A percentile compares a stretch with the other conserved stretches of the same genome.
phyloP scores from a whole-genome alignment of 805 yeast species.

The Myxozyma vanderwaltii region DNA sequence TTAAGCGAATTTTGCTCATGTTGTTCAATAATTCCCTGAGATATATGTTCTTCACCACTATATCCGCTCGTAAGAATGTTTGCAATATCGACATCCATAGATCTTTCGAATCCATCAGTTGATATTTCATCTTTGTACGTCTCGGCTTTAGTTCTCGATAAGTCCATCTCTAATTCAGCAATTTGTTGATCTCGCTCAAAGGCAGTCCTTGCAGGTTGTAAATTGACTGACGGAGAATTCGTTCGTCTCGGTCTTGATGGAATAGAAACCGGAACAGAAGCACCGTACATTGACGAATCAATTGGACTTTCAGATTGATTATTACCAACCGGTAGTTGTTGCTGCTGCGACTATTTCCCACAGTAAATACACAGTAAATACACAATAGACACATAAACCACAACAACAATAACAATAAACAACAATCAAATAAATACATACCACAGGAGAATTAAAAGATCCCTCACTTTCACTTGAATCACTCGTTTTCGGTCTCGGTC shows the following conservation, averaged over 20 bases:
- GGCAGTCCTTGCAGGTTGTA: slow-evolving; percentile 8
- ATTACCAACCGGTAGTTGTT: not conserved
- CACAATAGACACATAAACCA: too few relatives aligned
- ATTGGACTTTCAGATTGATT: not conserved
- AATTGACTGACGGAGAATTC: slow-evolving; percentile 21
- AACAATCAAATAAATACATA: too few relatives aligned
- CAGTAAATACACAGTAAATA: not conserved
- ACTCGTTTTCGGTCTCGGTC: slow-evolving; percentile 11
- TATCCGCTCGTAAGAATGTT: slow-evolving; percentile 11
- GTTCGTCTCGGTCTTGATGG: slow-evolving; percentile 20
- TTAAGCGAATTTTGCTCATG: not conserved
- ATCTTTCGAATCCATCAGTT: not conserved
- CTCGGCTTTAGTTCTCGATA: slow-evolving; percentile 29
- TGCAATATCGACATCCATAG: not conserved
- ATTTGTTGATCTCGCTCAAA: slow-evolving; percentile 25
- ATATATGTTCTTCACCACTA: slow-evolving; percentile 26
- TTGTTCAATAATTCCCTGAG: slow-evolving; percentile 11
- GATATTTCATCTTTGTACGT: slow-evolving; percentile 10
- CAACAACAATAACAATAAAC: too few relatives aligned
- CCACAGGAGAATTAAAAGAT: not conserved
- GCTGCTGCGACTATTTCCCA: not conserved
- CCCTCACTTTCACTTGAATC: slow-evolving; percentile 5
- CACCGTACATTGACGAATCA: slow-evolving; percentile 5
- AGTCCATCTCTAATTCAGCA: slow-evolving; percentile 30
- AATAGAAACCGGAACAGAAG: slow-evolving; percentile 20